Evolutionary conservation across 495 filamentous ascomycete genomes (phyloP), one percentile per base, ranked within the genome.

Genomic region (Staphylotrichum longicolle): DNA sequence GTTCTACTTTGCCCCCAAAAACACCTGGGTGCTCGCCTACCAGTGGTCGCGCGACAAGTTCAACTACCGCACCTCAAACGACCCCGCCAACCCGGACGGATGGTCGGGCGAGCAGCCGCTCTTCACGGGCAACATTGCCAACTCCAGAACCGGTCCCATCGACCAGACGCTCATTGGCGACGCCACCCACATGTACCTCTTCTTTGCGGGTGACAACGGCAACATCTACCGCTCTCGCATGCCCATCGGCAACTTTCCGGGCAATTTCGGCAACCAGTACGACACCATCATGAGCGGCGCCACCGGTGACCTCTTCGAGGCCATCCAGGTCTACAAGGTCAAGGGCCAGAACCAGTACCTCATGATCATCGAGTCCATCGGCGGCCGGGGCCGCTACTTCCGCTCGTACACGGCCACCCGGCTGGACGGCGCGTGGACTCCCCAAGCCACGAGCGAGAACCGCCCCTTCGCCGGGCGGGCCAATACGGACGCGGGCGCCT

Each of bases 141-240:
- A 65, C 65, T 79, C 78, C 14, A 64, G 68, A 66, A 82, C 77
- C 2, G 80, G 81, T 3, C 59, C 67, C 12, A 84, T 88, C 68
- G 85, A 86, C 68, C 83, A 85, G 68, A 78, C 83, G 0, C 56
- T 87, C 61, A 86, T 87, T 63, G 82, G 79, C 59, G 85, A 87
- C 72, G 69, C 65, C 51, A 70, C 65, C 3, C 76, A 78, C 64
- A 85, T 86, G 80, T 86, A 85, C 62, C 77, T 86, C 0, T 88
- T 87, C 79, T 88, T 86, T 54, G 75, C 80, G 0, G 85, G 83
- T 5, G 85, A 88, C 65, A 84, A 88, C 60, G 85, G 85, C 70
- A 81, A 80, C 50, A 83, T 88, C 67, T 88, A 86, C 74, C 78
- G 83, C 7, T 63, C 83, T 39, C 78, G 74, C 55, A 87, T 85